Evolutionary conservation across 768 basidiomycete species (phyloP), one percentile per base, ranked within the genome.

Genomic region (Amanita pseudoporphyria): DNA sequence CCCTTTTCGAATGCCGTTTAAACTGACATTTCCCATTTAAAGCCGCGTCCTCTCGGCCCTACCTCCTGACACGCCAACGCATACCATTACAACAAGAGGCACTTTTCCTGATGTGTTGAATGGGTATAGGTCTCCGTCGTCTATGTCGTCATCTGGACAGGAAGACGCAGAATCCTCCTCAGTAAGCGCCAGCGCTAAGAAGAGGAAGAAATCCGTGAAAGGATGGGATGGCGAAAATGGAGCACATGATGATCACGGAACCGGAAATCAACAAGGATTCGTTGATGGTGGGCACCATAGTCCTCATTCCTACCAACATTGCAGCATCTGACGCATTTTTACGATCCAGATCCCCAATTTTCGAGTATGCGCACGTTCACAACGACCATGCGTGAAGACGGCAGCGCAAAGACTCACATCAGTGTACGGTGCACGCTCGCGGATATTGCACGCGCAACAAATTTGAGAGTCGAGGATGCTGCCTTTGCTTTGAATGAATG

Each of bases 401-500:
- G 87, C 6, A 79, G 82, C 52, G 82, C 83, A 5, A 78, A 76
- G 31, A 79, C 79, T 5, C 82, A 91, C 54, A 73, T 86, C 50
- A 70, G 76, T 36, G 73, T 87, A 22, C 67, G 67, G 18, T 89
- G 86, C 62, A 82, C 84, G 16, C 74, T 97, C n/a, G 70, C 69
- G 7, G 82, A 88, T 31, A 79, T 97, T 50, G 84, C 91, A 1
- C 70, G 72, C 14, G 87, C 84, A 24, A 89, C 89, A 41, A 84
- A 87, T 64, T 68, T 98, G 47, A 77, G 88, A 1, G 63, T 82
- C 0, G 90, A 96, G 49, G 95, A 98, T 62, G 79, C 83, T 0
- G 85, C 90, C 0, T 93, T 90, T 65, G 90, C 93, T 2, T 64
- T 98, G 56, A 84, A 87, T 49, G 91, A 94, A 61, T 84, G 87